Evolutionary conservation across 805 yeast species (phyloP), one percentile per base, ranked within the genome.

Genomic region (Barnettozyma californica): DNA sequence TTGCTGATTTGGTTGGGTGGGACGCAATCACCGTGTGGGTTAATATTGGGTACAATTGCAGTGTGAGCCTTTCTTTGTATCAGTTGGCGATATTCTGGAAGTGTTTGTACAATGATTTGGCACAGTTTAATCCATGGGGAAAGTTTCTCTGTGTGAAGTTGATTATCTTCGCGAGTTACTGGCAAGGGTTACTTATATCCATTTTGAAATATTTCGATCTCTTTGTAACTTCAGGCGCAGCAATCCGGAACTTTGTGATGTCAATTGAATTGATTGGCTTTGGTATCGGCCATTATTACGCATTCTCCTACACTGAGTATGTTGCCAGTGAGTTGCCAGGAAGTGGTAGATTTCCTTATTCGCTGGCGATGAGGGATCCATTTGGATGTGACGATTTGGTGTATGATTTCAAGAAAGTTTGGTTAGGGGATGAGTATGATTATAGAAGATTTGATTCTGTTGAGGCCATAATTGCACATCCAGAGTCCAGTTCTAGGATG

Each of bases 81-180:
- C 81, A 87, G 48, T 68, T 94, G 54, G 97, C 96, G 0, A 69
- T 90, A 44, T 94, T 94, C 65, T 94, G 99, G 99, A 84, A 81
- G 61, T 87, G 95, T 56, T 71, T 94, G n/a, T 82, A 86, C 68
- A 63, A 61, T 2, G 97, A 91, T 58, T 73, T 94, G 55, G 75
- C 70, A 46, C 86, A 84, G 1, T 91, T 84, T 69, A 78, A 87
- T 47, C 98, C 98, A 3, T 82, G 94, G 78, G 90, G 95, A 10
- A 91, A 91, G 67, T 94, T 94, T 64, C 64, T 94, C 36, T 90
- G 97, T 68, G 96, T 94, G 42, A 94, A 94, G 62, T 74, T 90
- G 53, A 89, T 94, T 47, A 91, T 94, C 43, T 94, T 94, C 73
- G 98, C 97, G 21, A 87, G 96, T n/a, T 94, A 90, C 64, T 94